A percentile compares a stretch with the other conserved stretches of the same genome.
These are phyloP conservation scores for Paratrypanosoma confusum DNA, from an alignment of 208 protist species.

Conservation along the genomic window DNA sequence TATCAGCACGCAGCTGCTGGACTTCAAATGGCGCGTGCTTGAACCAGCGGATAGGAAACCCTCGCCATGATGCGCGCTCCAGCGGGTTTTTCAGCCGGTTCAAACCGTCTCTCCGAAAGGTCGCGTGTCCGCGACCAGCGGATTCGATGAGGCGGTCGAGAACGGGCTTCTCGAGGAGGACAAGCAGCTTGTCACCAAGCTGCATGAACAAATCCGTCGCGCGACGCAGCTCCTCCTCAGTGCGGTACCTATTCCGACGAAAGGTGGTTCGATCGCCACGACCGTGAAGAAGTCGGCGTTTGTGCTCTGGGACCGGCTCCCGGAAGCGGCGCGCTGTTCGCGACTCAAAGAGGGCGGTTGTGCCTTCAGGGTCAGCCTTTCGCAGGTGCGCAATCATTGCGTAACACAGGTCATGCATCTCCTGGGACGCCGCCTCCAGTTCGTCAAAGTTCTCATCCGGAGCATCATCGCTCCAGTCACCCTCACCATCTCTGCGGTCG, in stretches of 20 bases:
- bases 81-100: slow-evolving; percentile 31
- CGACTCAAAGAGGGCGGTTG: slow-evolving; percentile 48
- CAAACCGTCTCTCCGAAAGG: slow-evolving; percentile 59
- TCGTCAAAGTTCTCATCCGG: slow-evolving; percentile 73
- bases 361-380: slow-evolving; percentile 45
- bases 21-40: slow-evolving; percentile 86
- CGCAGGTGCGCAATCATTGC: slow-evolving; percentile 71
- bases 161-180: slow-evolving; percentile 60
- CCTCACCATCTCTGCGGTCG: too few relatives aligned
- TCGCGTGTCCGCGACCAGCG: slow-evolving; percentile 46
- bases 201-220: slow-evolving; percentile 60
- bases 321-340: slow-evolving; percentile 52
- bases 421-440: slow-evolving; percentile 82
- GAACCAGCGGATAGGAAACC: slow-evolving; percentile 75
- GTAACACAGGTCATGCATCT: slow-evolving; percentile 80
- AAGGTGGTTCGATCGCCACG: slow-evolving; percentile 27
- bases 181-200: slow-evolving; percentile 68
- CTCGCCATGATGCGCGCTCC: slow-evolving; percentile 56
- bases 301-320: slow-evolving; percentile 63
- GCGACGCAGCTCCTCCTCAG: slow-evolving; percentile 37
- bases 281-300: slow-evolving; percentile 58
- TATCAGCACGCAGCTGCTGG: slow-evolving; percentile 78
- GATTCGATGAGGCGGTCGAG: slow-evolving; percentile 68
- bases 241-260: slow-evolving; percentile 50
- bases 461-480: slow-evolving; percentile 13